Evolutionary conservation across 2,329 filamentous ascomycete species (phyloP), one percentile per base, ranked within the genome.

Genomic region (Penicillium sp.): DNA sequence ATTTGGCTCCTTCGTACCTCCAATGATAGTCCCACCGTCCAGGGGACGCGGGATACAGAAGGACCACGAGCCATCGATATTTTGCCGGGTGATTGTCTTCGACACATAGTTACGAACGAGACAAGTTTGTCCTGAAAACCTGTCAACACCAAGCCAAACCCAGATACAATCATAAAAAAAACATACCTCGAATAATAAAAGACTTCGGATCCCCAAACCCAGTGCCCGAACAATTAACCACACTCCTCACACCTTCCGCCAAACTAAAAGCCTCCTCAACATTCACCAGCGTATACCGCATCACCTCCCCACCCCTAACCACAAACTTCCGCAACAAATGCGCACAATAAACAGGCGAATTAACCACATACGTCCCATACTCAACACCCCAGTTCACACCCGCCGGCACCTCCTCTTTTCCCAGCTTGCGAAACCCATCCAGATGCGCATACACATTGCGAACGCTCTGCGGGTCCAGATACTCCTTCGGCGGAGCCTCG

Each of bases 1-100:
- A 47, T 78, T 68, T 1, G 76, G 73, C 60, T 86, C 78, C 63
- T 84, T 86, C 9, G 82, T 87, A 0, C 83, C 83, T 4, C 83
- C 84, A 16, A 87, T 78, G 33, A 87, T 73, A 0, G 83, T 86
- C 2, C 83, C 83, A 3, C 83, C 83, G 29, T 79, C 73, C 22
- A 82, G 78, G 8, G 77, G 78, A 2, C 84, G 76, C 0, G 83
- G 82, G 5, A 87, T 80, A 38, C 77, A 76, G 54, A 86, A 86
- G 0, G 77, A 76, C 80, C 82, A 85, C 8, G 72, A 76, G 0
- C 83, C 83, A 61, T 86, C 82, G 0, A 74, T 73, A 58, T 81
- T 79, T 56, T 87, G 81, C 22, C 79, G 74, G 2, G 84, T 87
- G 16, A 87, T 72, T 0, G 67, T 77, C 44, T 68, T 68, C 3